These are phyloP conservation scores for Alternaria conjuncta DNA, from an alignment of 2,329 filamentous ascomycete genomes.

Conservation along the genomic window DNA sequence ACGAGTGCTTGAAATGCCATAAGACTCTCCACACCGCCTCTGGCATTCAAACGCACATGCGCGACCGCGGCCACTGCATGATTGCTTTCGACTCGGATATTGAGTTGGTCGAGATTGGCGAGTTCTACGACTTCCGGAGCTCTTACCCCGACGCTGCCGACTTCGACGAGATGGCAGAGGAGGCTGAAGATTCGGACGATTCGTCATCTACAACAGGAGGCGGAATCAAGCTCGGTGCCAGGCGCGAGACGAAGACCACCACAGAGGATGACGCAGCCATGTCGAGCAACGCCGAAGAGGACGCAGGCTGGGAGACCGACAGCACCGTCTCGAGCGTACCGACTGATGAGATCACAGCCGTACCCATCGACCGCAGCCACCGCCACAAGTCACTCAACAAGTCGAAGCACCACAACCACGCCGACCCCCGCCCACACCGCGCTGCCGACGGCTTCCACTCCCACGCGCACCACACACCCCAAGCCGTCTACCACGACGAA, in stretches of 20 bases:
- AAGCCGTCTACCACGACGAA: constrained; percentile 87
- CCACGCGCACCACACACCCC: constrained; percentile 74
- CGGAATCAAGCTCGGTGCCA: constrained; percentile 74
- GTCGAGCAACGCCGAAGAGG: constrained; percentile 64
- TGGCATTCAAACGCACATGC: constrained; percentile 94
- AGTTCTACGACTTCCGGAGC: constrained; percentile 95
- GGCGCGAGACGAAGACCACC: constrained; percentile 57
- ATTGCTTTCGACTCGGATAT: constrained; percentile 89
- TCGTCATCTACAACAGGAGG: constrained; percentile 53
- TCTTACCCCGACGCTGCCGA: constrained; percentile 86
- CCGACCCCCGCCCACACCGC: constrained; percentile 74
- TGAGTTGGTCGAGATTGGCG: constrained; percentile 91
- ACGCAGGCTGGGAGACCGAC: constrained; percentile 95
- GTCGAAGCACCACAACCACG: constrained; percentile 76
- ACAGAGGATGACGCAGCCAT: constrained; percentile 45
- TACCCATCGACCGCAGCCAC: constrained; percentile 76
- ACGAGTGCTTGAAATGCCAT: constrained; percentile 88
- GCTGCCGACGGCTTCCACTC: constrained; percentile 81
- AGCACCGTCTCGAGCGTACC: constrained; percentile 84
- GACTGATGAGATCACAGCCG: constrained; percentile 80
- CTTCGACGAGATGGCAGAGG: constrained; percentile 58
- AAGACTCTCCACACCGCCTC: constrained; percentile 79
- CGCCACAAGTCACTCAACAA: constrained; percentile 75
- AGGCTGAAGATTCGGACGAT: constrained; percentile 54
- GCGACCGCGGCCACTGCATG: constrained; percentile 95